Base-by-base conservation (phyloP, 139 green algal species). In the Picochlorum sp. region DNA sequence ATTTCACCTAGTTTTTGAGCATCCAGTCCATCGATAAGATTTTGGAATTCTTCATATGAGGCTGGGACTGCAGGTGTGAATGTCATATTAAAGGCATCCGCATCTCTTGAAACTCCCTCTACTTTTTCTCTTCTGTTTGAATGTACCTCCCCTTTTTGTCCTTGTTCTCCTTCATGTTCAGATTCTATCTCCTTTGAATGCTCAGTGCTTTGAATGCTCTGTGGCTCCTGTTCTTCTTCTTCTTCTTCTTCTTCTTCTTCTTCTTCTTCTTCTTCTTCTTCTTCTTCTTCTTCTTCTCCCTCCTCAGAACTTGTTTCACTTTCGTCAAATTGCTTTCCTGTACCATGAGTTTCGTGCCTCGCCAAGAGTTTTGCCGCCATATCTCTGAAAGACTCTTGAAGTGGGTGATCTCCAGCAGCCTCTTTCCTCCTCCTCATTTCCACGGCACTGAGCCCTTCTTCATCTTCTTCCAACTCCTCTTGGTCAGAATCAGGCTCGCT, bases 21-120 rank as follows among this genome's bases (percentile, higher is more conserved):
- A 4, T 63, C 55, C 4, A 82, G 73, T 0, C 75, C 78, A 36
- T 33, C 31, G 41, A 76, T 50, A 44, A 88, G 61, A 43, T 33
- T 18, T 0, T 67, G 66, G 52, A 95, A 85, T 9, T 75, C 75
- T 6, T 75, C 66, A 57, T 94, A 89, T 47, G 44, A 83, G 24
- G 70, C 52, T 1, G 91, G 91, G 53, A 87, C 62, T 0, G 71
- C 30, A 30, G 89, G 79, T 1, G 88, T 91, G 72, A 80, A 96
- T 10, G 86, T 82, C 36, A 96, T 61, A 55, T 93, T 79, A 16
- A 72, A 40, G 31, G 52, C 64, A 57, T 50, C 39, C 2, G 20
- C 39, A 24, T 47, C 1, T 8, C 22, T 6, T 8, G 20, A n/a
- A 16, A 26, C 39, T 47, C 9, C 9, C 20, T 2, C 30, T 37